Evolutionary conservation across 208 protist genomes (phyloP).

Genomic region (Trypanosoma scelopori): DNA sequence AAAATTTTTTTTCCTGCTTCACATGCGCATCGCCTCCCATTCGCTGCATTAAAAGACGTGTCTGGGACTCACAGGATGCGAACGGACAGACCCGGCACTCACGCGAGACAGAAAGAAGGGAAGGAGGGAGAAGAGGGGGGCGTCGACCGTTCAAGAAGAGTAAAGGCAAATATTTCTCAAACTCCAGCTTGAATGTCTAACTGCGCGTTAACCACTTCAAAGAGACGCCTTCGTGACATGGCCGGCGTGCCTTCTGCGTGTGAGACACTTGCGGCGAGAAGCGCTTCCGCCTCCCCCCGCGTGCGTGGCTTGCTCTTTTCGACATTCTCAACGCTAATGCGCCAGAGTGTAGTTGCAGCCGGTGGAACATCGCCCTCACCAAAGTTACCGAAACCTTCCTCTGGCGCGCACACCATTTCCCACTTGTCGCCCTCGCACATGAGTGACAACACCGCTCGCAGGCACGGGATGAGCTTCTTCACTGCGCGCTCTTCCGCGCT

Average conservation of each 20-base stretch:
- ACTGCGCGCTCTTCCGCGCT: background rate
- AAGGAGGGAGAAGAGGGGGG: no score
- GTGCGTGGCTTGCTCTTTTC: background rate
- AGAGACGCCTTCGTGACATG: conserved; percentile 14
- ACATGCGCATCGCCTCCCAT: no score
- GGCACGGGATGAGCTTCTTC: conserved; percentile 25
- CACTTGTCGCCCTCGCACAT: conserved; percentile 50
- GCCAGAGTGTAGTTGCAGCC: conserved; percentile 17
- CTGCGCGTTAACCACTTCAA: background rate
- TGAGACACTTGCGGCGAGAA: background rate
- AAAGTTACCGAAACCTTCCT: conserved; percentile 7
- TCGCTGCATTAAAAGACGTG: no score
- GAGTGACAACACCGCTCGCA: conserved; percentile 24
- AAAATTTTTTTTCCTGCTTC: no score
- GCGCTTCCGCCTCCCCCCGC: conserved; percentile 2
- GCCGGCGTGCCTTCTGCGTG: background rate
- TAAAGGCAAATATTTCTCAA: no score
- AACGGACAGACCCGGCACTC: no score
- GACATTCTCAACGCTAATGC: conserved; percentile 9
- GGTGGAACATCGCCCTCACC: conserved; percentile 8
- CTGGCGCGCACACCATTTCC: conserved; percentile 39
- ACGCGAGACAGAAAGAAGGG: background rate
- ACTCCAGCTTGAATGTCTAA: background rate
- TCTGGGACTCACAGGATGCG: no score
- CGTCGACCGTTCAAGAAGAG: background rate